phyloP scores from a whole-genome alignment of 305 asterid species.

The Rubia peregrina region DNA sequence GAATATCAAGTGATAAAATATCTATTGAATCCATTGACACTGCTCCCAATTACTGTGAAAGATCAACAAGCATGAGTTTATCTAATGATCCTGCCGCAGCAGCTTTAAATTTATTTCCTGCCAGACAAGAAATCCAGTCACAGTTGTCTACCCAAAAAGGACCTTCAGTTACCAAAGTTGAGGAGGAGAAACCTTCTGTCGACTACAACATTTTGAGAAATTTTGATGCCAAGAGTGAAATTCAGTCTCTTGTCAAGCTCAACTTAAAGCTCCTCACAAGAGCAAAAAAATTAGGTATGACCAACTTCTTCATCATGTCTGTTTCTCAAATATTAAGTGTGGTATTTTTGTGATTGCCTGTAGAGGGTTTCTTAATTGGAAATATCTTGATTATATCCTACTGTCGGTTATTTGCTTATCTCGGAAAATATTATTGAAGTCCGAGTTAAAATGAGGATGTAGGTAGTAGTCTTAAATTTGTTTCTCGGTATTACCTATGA shows the following conservation, averaged over 20 bases:
- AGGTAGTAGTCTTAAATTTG: not conserved
- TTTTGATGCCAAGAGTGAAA: slow-evolving; percentile 55
- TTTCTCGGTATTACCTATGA: not conserved
- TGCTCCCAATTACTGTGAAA: slow-evolving; percentile 1
- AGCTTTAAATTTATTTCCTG: slow-evolving; percentile 17
- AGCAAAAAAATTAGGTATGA: slow-evolving; percentile 48
- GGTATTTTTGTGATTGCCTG: slow-evolving; percentile 5
- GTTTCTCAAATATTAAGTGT: slow-evolving; percentile 6
- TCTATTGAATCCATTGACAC: not conserved
- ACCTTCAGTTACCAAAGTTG: slow-evolving; percentile 25
- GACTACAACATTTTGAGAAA: slow-evolving; percentile 24
- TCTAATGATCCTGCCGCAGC: slow-evolving; percentile 11
- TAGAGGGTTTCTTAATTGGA: not conserved
- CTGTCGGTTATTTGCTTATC: not conserved
- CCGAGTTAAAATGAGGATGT: too few relatives aligned
- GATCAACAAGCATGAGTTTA: slow-evolving; percentile 22
- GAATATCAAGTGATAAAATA: slow-evolving; percentile 17
- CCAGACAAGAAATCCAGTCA: slow-evolving; percentile 18
- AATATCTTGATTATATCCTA: not conserved
- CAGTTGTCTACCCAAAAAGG: slow-evolving; percentile 30
- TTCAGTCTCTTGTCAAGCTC: slow-evolving; percentile 70
- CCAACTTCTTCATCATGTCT: not conserved
- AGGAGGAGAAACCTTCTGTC: slow-evolving; percentile 23
- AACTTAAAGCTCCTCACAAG: slow-evolving; percentile 48
- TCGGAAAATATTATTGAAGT: not conserved